phyloP scores from a whole-genome alignment of 2,329 filamentous ascomycete species.

The Colletotrichum sidae region DNA sequence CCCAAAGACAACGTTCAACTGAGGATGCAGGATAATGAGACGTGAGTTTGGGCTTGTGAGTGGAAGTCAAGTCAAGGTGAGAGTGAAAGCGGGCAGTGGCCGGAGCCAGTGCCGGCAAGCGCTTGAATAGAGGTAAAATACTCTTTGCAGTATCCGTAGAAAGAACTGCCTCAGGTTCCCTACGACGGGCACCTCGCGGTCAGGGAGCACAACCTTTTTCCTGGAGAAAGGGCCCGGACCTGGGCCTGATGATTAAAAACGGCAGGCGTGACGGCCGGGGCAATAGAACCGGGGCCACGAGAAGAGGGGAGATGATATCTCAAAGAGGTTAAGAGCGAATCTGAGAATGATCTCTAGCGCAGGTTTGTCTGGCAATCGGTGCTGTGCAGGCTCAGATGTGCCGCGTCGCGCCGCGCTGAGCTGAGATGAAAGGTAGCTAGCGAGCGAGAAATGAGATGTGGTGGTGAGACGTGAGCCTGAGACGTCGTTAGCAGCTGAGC shows the following conservation, averaged over 20 bases:
- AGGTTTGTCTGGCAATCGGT: constrained; percentile 12
- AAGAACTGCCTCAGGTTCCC: too few species aligned
- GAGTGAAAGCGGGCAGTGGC: neutral
- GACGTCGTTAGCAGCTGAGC: neutral
- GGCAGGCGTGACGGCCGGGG: constrained; percentile 31
- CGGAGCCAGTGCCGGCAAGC: constrained; percentile 16
- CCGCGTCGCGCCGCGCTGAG: constrained; percentile 2
- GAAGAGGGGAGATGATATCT: constrained; percentile 19
- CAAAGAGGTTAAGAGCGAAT: constrained; percentile 29
- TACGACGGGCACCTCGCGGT: too few species aligned
- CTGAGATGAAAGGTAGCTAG: constrained; percentile 1
- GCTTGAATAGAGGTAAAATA: constrained; percentile 21
- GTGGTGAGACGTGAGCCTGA: constrained; percentile 1
- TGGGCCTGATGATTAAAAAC: constrained; percentile 27
- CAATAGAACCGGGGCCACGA: constrained; percentile 18
- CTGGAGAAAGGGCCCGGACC: neutral
- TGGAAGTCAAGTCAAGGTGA: neutral
- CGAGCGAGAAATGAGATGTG: neutral
- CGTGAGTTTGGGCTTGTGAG: neutral
- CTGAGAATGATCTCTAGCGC: constrained; percentile 31
- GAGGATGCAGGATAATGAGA: too few species aligned
- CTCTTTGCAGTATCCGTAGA: neutral
- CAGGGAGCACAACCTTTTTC: too few species aligned
- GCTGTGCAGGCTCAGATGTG: constrained; percentile 3
- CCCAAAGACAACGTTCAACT: too few species aligned